A percentile compares a stretch with the other conserved stretches of the same genome.
Conservation (phyloP, 176 grass and related monocot species). For the Alloteropsis semialata region DNA sequence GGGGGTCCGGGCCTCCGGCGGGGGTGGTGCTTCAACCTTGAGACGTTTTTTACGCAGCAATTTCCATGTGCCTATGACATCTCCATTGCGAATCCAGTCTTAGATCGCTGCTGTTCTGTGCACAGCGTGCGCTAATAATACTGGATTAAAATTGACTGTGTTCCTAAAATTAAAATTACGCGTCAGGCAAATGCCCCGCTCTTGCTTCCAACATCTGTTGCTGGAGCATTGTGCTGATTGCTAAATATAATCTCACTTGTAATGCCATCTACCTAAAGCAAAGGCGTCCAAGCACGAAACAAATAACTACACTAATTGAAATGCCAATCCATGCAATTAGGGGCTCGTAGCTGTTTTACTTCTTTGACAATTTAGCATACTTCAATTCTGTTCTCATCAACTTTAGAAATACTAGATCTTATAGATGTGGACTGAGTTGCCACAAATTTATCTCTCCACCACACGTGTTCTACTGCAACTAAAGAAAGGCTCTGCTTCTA, state of each 20-base stretch:
- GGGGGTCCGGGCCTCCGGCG: too few species aligned
- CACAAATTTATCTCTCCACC: not conserved
- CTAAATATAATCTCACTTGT: not conserved
- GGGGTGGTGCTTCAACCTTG: not conserved
- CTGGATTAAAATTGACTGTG: not conserved
- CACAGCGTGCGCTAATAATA: not conserved
- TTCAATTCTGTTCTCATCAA: not conserved
- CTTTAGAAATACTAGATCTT: not conserved
- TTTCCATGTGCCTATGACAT: not conserved
- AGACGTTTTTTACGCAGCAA: not conserved
- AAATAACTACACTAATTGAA: not conserved
- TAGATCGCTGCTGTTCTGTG: not conserved
- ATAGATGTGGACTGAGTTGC: too few species aligned
- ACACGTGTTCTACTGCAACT: not conserved
- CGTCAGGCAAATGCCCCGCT: not conserved
- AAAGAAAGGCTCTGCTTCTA: conserved; percentile 4
- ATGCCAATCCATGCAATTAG: not conserved
- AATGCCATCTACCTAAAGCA: not conserved
- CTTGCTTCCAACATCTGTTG: not conserved
- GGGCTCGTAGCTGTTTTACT: not conserved
- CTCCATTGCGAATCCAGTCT: not conserved
- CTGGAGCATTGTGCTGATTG: not conserved
- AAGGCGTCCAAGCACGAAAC: not conserved
- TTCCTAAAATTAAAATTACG: not conserved
- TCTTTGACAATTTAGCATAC: not conserved